A percentile compares a stretch with the other conserved stretches of the same genome.
These are phyloP conservation scores for Globisporangium heterothallicum DNA, from an alignment of 352 stramenopile genomes.

Conservation along the genomic window DNA sequence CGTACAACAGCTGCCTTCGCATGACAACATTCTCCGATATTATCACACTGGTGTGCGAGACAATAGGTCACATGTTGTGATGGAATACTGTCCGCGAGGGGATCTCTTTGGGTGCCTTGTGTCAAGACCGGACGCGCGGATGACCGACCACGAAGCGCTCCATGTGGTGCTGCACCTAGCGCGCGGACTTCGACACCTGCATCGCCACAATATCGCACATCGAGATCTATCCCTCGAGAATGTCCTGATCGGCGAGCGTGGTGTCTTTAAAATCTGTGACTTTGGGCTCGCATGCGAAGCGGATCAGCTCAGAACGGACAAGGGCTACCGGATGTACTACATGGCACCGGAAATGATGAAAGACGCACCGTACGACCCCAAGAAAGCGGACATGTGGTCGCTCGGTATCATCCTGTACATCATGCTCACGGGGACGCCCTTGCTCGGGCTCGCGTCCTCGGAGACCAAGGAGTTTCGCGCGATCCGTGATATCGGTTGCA, in stretches of 20 bases:
- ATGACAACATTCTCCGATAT: too few relatives aligned
- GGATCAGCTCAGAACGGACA: constrained; percentile 13
- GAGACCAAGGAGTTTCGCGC: constrained; percentile 24
- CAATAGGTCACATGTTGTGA: too few relatives aligned
- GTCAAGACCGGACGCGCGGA: too few relatives aligned
- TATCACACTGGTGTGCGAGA: too few relatives aligned
- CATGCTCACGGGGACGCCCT: constrained; percentile 50
- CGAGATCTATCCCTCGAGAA: constrained; percentile 57
- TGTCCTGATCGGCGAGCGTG: constrained; percentile 45
- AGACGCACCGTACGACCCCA: constrained; percentile 30
- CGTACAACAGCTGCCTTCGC: too few relatives aligned
- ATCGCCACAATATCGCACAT: constrained; percentile 36
- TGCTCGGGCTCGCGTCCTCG: constrained; percentile 22
- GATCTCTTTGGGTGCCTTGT: too few relatives aligned
- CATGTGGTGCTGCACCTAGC: too few relatives aligned
- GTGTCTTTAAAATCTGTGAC: constrained; percentile 41
- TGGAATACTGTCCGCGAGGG: too few relatives aligned
- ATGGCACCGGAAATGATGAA: constrained; percentile 51
- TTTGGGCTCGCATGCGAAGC: constrained; percentile 42
- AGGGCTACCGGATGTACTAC: constrained; percentile 42
- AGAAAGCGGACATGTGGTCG: constrained; percentile 56
- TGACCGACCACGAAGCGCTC: too few relatives aligned
- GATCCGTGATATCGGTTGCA: constrained; percentile 27
- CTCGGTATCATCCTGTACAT: constrained; percentile 63
- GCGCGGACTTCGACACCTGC: too few relatives aligned